A percentile compares a stretch with the other conserved stretches of the same genome.
Conservation (phyloP, 805 yeast genomes). For the Starmera quercuum region DNA sequence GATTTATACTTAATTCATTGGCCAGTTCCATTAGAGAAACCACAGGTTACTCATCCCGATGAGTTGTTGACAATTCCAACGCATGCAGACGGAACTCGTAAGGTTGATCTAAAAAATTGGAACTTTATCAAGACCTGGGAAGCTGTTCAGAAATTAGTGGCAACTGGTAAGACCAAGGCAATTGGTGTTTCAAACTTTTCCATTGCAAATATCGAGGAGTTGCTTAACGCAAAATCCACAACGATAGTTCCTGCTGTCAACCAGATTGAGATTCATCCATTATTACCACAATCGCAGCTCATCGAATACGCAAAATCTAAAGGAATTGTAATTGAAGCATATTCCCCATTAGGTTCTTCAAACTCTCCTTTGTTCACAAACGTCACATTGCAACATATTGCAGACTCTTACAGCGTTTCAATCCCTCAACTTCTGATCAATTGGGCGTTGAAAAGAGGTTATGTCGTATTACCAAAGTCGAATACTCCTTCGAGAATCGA, state of each 20-base stretch:
- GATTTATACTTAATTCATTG: slow-evolving; percentile 75
- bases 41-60: slow-evolving; percentile 25
- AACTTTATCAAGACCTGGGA: slow-evolving; percentile 53
- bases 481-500: slow-evolving; percentile 32
- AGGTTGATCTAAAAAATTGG: slow-evolving; percentile 28
- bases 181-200: slow-evolving; percentile 78
- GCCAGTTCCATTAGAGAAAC: slow-evolving; percentile 52
- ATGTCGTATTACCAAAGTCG: slow-evolving; percentile 44
- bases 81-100: slow-evolving; percentile 28
- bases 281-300: slow-evolving; percentile 56
- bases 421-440: slow-evolving; percentile 46
- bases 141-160: slow-evolving; percentile 50
- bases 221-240: slow-evolving; percentile 41
- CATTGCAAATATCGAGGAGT: slow-evolving; percentile 38
- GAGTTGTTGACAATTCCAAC: slow-evolving; percentile 24
- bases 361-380: slow-evolving; percentile 44
- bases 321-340: slow-evolving; percentile 57
- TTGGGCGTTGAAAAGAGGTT: slow-evolving; percentile 52
- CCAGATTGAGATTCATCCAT: slow-evolving; percentile 76
- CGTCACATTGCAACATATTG: slow-evolving; percentile 31
- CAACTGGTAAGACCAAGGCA: slow-evolving; percentile 47
- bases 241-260: slow-evolving; percentile 57
- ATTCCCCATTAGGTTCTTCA: slow-evolving; percentile 64
- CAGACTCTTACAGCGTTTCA: slow-evolving; percentile 29
- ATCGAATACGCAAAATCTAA: slow-evolving; percentile 41